Base-by-base conservation (phyloP, 164 flowering plant genomes). In the Akebia trifoliata region DNA sequence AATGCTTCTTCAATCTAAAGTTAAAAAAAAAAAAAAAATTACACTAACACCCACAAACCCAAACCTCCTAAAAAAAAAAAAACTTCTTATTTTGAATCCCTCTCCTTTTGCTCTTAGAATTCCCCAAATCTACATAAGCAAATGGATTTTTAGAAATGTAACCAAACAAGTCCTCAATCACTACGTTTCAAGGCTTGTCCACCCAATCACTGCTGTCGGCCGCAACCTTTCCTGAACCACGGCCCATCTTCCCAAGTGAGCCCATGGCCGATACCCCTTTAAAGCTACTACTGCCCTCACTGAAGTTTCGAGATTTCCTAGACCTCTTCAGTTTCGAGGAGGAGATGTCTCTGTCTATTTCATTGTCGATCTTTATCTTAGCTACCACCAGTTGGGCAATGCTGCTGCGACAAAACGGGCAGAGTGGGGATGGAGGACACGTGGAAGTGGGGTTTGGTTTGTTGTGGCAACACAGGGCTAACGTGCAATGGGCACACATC, bases 401-500 rank as follows among this genome's bases (percentile, higher is more conserved):
- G 72, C 46, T 71, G 78, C 94, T 81, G 54, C 98, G 73, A 72
- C 98, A 92, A 59, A 92, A 92, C 12, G 98, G 98, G 81, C 97
- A 92, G 17, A 82, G 73, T 0, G 97, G 98, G 17, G 86, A 73
- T 0, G 69, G 63, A 14, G 72, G 47, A 50, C 59, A 62, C 10
- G 83, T 57, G 0, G 87, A 81, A 22, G 90, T 68, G 0, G 99
- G 94, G 73, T 92, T 81, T 10, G 98, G 95, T 57, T 92, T 89
- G 76, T 78, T 89, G 78, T 89, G 87, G 74, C 98, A 89, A 65
- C 98, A 92, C 6, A 92, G 76, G 49, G 97, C 81, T 24, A 92
- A 76, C 8, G 91, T 85, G 79, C 98, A 92, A 52, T 85, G 94
- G 0, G 97, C 99, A 76, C 99, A 93, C 99, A 93, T 93, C 56